Conservation (phyloP, 2,329 filamentous ascomycete species). For the Daldinia eschscholtzii region DNA sequence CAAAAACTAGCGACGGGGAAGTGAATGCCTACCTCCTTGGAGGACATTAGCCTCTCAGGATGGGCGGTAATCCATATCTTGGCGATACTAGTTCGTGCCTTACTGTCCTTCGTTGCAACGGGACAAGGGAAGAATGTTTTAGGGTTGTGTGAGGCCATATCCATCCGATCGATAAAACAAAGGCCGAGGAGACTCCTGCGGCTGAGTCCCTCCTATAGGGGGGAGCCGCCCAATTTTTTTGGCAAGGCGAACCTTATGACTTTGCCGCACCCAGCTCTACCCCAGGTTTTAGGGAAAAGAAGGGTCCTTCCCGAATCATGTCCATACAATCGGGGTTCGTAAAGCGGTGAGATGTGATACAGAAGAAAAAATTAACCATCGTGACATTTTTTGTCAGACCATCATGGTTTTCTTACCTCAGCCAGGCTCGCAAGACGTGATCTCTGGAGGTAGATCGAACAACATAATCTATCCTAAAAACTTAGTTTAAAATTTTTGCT, state of each 20-base stretch:
- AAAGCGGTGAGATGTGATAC: conserved; percentile 38
- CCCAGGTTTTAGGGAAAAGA: conserved; percentile 11
- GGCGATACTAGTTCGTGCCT: background rate
- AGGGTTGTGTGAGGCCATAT: background rate
- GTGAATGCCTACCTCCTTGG: background rate
- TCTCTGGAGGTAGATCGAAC: background rate
- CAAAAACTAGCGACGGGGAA: conserved; percentile 3
- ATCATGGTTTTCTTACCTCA: conserved; percentile 30
- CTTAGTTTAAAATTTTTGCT: background rate
- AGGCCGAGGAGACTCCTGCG: background rate
- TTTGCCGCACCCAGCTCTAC: conserved; percentile 1
- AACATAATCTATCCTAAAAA: background rate
- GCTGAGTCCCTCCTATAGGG: background rate
- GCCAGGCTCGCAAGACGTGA: conserved; percentile 6
- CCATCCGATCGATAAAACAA: conserved; percentile 4
- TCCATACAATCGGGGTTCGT: conserved; percentile 21
- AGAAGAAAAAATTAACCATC: conserved; percentile 26
- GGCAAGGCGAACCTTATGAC: conserved; percentile 3
- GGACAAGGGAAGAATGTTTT: background rate
- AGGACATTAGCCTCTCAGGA: background rate
- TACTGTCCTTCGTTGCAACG: background rate
- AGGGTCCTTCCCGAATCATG: conserved; percentile 6
- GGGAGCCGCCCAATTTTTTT: background rate
- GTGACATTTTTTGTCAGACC: conserved; percentile 31
- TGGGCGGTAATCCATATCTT: background rate